Percentiles rank a stretch among this genome's conserved stretches.
Evolutionary conservation across 2,329 filamentous ascomycete species (phyloP).

Genomic region (Lachnellula hyalina): DNA sequence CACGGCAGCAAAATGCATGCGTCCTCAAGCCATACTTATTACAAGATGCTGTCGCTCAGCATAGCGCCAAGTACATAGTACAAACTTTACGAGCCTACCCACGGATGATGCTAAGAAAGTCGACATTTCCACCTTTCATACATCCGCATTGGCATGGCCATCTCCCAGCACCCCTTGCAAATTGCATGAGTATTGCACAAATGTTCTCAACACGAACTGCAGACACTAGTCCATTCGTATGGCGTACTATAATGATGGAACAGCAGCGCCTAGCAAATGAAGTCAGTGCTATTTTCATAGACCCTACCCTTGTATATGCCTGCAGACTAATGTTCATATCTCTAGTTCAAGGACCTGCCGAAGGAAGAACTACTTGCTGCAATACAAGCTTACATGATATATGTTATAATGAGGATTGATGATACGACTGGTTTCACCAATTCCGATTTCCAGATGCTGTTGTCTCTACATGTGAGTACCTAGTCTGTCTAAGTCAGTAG

Average conservation of each 20-base stretch:
- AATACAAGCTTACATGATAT: constrained; percentile 6
- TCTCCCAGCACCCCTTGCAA: constrained; percentile 12
- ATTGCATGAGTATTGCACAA: constrained; percentile 24
- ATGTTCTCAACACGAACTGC: constrained; percentile 18
- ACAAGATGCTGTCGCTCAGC: constrained; percentile 7
- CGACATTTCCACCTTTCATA: constrained; percentile 25
- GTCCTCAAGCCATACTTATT: constrained; percentile 20
- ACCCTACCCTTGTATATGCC: not conserved
- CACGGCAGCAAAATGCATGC: not conserved
- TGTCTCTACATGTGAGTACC: not conserved
- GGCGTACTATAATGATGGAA: constrained; percentile 16
- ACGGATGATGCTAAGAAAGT: constrained; percentile 20
- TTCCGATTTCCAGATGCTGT: constrained; percentile 1
- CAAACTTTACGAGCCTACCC: constrained; percentile 18
- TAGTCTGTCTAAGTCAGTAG: not conserved
- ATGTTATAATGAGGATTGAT: constrained; percentile 6
- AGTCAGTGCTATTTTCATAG: not conserved
- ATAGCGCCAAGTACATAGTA: constrained; percentile 8
- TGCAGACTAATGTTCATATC: not conserved
- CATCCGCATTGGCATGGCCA: constrained; percentile 14
- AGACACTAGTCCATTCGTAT: constrained; percentile 17
- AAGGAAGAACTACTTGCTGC: constrained; percentile 1
- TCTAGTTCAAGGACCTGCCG: not conserved
- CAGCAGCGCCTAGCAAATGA: constrained; percentile 1
- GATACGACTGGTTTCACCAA: not conserved